These are phyloP conservation scores for Phytophthora pinifolia DNA, from an alignment of 352 stramenopile species.

Conservation along the genomic window DNA sequence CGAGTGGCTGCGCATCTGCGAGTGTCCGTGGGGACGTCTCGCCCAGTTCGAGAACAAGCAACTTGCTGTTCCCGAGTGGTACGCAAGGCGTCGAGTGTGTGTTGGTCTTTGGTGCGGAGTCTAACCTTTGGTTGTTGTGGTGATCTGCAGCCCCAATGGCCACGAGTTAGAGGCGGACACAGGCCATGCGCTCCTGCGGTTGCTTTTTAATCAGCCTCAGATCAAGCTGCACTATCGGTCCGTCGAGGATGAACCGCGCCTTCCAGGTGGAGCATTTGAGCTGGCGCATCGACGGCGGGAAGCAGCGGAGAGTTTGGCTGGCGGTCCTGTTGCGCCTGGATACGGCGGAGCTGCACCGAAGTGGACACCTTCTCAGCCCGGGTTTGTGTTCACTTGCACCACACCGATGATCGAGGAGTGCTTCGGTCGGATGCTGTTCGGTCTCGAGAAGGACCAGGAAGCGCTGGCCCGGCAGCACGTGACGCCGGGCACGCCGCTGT, in stretches of 20 bases:
- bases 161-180: conserved; percentile 65
- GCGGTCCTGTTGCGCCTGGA: conserved; percentile 22
- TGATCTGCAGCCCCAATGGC: conserved; percentile 53
- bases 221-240: conserved; percentile 85
- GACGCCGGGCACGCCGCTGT: conserved; percentile 75
- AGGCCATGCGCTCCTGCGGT: conserved; percentile 67
- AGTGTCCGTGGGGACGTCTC: conserved; percentile 85
- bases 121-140: conserved; percentile 14
- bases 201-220: conserved; percentile 81
- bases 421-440: conserved; percentile 88
- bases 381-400: conserved; percentile 85
- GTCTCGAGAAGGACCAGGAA: conserved; percentile 73
- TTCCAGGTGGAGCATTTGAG: conserved; percentile 70
- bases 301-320: conserved; percentile 71
- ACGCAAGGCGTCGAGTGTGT: conserved; percentile 12
- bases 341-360: conserved; percentile 36
- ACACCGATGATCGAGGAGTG: conserved; percentile 83
- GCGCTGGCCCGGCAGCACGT: conserved; percentile 59
- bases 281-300: conserved; percentile 68
- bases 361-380: conserved; percentile 53
- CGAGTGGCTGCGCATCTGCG: conserved; percentile 87
- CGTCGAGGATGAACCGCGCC: conserved; percentile 79
- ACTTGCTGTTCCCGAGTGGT: conserved; percentile 59
- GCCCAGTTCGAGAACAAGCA: conserved; percentile 73
- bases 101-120: not conserved